Evolutionary conservation across 2,329 filamentous ascomycete species (phyloP).

Genomic region (Zasmidium angulare): DNA sequence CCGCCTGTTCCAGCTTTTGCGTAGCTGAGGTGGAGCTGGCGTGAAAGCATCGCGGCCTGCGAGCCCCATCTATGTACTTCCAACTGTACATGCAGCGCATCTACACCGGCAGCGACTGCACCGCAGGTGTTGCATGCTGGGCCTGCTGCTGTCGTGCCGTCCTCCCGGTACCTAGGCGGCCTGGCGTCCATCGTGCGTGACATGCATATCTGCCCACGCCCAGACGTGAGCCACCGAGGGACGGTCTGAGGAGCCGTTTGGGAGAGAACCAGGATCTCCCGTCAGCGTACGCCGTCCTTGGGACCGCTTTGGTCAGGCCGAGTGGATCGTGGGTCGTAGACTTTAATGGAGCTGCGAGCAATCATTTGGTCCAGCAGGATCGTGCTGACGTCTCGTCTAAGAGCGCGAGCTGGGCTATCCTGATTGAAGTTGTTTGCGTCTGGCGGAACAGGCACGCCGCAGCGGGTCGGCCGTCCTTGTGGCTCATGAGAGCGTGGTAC

Average conservation of each 20-base stretch:
- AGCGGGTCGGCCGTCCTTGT: constrained; percentile 7
- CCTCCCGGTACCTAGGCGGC: not conserved
- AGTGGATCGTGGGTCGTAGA: constrained; percentile 21
- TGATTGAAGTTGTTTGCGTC: constrained; percentile 17
- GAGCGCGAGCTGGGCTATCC: constrained; percentile 6
- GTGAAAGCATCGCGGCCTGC: not conserved
- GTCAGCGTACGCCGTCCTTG: constrained; percentile 14
- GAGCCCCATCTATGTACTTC: not conserved
- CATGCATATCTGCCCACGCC: constrained; percentile 9
- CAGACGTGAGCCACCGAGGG: constrained; percentile 9
- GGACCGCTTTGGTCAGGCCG: constrained; percentile 16
- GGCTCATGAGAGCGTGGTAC: constrained; percentile 11
- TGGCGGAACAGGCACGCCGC: constrained; percentile 10
- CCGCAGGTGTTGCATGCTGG: not conserved
- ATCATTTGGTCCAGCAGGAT: constrained; percentile 19
- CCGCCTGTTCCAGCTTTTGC: not conserved
- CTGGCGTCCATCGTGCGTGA: constrained; percentile 10
- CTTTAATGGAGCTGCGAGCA: constrained; percentile 18
- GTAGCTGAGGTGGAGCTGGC: not conserved
- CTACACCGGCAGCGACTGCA: not conserved
- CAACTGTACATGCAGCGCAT: not conserved
- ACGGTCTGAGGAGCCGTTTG: constrained; percentile 19
- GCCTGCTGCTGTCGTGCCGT: not conserved
- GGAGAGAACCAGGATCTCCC: constrained; percentile 19
- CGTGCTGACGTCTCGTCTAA: constrained; percentile 19